A percentile compares a stretch with the other conserved stretches of the same genome.
These are phyloP conservation scores for Polygonum maritimum DNA, from an alignment of 148 eudicot genomes.

Conservation along the genomic window DNA sequence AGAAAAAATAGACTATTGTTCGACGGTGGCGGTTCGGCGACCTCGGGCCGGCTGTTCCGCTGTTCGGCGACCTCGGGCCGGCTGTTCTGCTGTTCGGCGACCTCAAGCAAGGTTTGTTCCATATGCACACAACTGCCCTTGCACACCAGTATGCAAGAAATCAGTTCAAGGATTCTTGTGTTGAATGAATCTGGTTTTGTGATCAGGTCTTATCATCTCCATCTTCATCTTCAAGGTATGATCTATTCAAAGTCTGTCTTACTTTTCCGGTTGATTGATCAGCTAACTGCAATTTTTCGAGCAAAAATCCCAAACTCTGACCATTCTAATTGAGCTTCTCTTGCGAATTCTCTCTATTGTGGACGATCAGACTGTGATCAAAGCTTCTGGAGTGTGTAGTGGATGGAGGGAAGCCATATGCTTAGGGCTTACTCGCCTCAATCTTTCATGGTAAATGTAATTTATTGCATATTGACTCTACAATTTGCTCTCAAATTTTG, in stretches of 20 bases:
- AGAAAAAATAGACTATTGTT: no score
- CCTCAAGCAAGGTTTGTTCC: no score
- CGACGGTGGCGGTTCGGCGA: no score
- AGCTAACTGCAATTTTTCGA: neutral
- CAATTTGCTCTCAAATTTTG: neutral
- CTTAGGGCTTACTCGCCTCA: slow-evolving; percentile 60
- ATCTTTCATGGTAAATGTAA: slow-evolving; percentile 67
- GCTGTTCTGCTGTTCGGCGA: no score
- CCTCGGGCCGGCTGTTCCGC: no score
- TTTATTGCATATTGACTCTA: neutral
- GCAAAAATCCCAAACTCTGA: neutral
- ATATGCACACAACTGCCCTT: no score
- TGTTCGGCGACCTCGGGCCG: no score
- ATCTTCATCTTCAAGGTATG: neutral
- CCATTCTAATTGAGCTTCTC: slow-evolving; percentile 81
- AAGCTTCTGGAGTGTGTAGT: slow-evolving; percentile 70
- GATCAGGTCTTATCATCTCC: neutral
- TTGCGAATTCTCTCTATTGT: slow-evolving; percentile 61
- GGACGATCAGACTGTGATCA: slow-evolving; percentile 72
- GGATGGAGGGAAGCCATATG: slow-evolving; percentile 92
- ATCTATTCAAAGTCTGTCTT: neutral
- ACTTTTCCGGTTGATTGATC: neutral
- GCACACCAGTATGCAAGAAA: neutral
- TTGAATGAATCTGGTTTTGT: neutral
- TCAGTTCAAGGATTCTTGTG: no score